Evolutionary conservation across 1,139 yeast genomes (phyloP), one percentile per base, ranked within the genome.

Genomic region (Yamadazyma siamensis): DNA sequence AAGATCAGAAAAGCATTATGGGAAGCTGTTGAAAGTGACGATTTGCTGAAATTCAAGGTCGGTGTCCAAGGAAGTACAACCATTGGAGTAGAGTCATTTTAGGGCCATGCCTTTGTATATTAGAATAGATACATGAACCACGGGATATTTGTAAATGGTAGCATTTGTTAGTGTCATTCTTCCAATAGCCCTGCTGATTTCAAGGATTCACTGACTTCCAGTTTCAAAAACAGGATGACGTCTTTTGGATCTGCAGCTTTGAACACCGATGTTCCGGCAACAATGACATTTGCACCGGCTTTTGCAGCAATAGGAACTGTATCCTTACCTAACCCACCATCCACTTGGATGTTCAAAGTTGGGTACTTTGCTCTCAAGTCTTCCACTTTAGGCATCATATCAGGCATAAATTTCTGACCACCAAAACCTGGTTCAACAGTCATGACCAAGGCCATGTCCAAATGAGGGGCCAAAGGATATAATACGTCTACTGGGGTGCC

Each of bases 371-470:
- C 56, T 56, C 99, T 77, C 48, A 91, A 70, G 21, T 67, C 68
- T 48, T 77, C 80, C 27, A 91, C 97, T 63, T 91, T 91, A 39
- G 94, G 86, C 97, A 91, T 89, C 96, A 89, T 89, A 40, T 80
- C 85, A 11, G 77, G 68, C 96, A 86, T 88, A 68, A 91, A 94
- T 58, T 83, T 84, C 61, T 91, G 99, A 28, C 99, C 99, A 21
- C 98, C 98, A 53, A 91, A 91, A 1, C 98, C 98, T 6, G 98
- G 98, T 59, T 91, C 98, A 26, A 91, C 98, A 3, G 98, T 91
- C 98, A 91, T 94, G 31, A 91, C 82, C 39, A 91, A 71, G 6
- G 88, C 91, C 95, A 91, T 85, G 56, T 94, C 97, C 46, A 91
- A 68, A 42, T 77, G 65, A 33, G 82, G 80, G 19, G 80, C 94